Percentiles rank a stretch among this genome's conserved stretches.
Evolutionary conservation across 345 rosid genomes (phyloP).

Genomic region (Dovyalis caffra): DNA sequence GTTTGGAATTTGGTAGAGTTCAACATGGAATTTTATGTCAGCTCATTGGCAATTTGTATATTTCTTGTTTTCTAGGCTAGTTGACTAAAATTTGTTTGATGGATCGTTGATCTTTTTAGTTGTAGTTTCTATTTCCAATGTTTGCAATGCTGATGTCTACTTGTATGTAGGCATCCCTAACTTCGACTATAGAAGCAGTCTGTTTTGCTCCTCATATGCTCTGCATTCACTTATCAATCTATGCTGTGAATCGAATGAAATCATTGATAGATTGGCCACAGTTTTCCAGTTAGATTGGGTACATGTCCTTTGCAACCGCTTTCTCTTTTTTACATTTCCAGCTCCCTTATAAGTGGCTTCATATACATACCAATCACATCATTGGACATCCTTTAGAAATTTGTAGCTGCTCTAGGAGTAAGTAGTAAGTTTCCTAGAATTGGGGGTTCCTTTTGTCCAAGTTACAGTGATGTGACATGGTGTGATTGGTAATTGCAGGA

Average conservation of each 20-base stretch:
- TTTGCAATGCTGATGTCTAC: neutral
- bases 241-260: neutral
- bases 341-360: slow-evolving; percentile 12
- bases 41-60: neutral
- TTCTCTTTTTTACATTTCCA: neutral
- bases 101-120: neutral
- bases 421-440: slow-evolving; percentile 36
- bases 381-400: slow-evolving; percentile 28
- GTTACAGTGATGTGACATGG: slow-evolving; percentile 50
- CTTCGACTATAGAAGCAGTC: neutral
- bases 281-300: slow-evolving; percentile 18
- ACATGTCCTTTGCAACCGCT: slow-evolving; percentile 36
- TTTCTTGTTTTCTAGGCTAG: neutral
- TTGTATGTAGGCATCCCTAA: neutral
- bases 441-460: slow-evolving; percentile 39
- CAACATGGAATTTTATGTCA: neutral
- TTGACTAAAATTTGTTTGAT: neutral
- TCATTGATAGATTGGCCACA: neutral
- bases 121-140: neutral
- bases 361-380: slow-evolving; percentile 41
- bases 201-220: neutral
- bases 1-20: neutral
- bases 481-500: slow-evolving; percentile 86
- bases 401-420: slow-evolving; percentile 29
- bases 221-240: neutral